Evolutionary conservation across 2,329 filamentous ascomycete genomes (phyloP).

Genomic region (Trichoderma sp.): DNA sequence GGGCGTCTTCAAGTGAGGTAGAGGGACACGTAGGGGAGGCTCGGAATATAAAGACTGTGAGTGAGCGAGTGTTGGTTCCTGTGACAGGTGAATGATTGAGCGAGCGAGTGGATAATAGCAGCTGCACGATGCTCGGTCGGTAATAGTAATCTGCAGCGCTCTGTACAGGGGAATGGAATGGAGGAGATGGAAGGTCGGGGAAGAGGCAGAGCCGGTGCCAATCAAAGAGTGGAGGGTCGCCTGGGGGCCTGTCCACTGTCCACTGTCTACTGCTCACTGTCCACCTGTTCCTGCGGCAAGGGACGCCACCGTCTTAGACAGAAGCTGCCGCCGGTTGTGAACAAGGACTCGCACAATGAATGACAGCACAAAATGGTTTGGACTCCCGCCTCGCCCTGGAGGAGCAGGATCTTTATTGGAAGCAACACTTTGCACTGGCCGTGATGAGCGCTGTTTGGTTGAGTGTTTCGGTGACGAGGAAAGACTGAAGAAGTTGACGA

Average conservation of each 20-base stretch:
- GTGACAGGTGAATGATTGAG: neutral
- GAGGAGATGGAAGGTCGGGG: slow-evolving; percentile 19
- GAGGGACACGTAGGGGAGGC: neutral
- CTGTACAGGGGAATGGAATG: slow-evolving; percentile 24
- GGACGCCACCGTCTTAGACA: neutral
- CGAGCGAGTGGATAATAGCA: neutral
- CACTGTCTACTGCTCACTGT: neutral
- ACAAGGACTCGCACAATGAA: too few relatives aligned
- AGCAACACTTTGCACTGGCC: too few relatives aligned
- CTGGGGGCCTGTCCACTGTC: too few relatives aligned
- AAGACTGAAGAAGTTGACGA: too few relatives aligned
- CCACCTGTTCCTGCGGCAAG: neutral
- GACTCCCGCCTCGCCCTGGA: too few relatives aligned
- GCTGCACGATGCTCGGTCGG: neutral
- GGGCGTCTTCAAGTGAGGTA: neutral
- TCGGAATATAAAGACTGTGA: neutral
- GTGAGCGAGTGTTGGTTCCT: neutral
- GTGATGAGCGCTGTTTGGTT: too few relatives aligned
- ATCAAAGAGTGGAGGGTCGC: too few relatives aligned
- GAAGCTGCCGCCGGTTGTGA: too few relatives aligned
- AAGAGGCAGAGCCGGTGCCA: neutral
- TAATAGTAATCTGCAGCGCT: slow-evolving; percentile 1
- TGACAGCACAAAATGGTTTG: too few relatives aligned
- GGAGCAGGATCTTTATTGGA: too few relatives aligned
- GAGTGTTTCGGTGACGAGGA: too few relatives aligned